Evolutionary conservation across 768 basidiomycete species (phyloP), one percentile per base, ranked within the genome.

Genomic region (Hemileccinum rubropunctum): DNA sequence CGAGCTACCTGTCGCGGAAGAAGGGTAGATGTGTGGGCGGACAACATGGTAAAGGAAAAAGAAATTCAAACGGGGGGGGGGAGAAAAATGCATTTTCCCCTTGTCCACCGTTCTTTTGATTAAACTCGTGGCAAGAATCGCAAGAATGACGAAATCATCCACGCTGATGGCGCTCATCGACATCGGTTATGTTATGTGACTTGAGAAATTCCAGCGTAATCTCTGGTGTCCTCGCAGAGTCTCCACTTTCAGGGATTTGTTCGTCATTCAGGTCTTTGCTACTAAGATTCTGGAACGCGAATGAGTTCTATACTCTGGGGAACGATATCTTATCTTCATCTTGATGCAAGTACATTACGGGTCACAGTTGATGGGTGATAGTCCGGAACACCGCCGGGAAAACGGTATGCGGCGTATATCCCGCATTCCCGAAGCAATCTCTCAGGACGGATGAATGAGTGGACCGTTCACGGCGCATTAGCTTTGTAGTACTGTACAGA

Each of bases 281-380:
- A 30, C n/a, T n/a, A n/a, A n/a, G 34, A 82, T 70, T 61, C 86
- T 86, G 28, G 59, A 14, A 83, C 69, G 34, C 77, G 78, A 86
- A 30, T 88, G 86, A 55, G 87, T 87, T 58, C 82, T 86, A 48
- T 80, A 55, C 85, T 84, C n/a, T n/a, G n/a, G n/a, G 69, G 89
- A 88, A 64, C 81, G 81, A 4, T 88, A 61, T 47, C 81, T 73
- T 47, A 18, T 21, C 23, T 7, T 34, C 28, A 13, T 48, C 26
- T 15, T 23, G 14, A 21, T 30, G 34, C 21, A 18, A 15, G 46
- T 21, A n/a, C 30, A 18, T 18, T 4, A 9, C 15, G 3, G 27
- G 37, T 26, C 37, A n/a, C 26, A 26, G 1, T 14, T 45, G 32
- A 6, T 11, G n/a, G n/a, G n/a, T n/a, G 28, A 42, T 21, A 8